Base-by-base conservation (phyloP, 1,284 basidiomycete species). In the Tremellales sp. region DNA sequence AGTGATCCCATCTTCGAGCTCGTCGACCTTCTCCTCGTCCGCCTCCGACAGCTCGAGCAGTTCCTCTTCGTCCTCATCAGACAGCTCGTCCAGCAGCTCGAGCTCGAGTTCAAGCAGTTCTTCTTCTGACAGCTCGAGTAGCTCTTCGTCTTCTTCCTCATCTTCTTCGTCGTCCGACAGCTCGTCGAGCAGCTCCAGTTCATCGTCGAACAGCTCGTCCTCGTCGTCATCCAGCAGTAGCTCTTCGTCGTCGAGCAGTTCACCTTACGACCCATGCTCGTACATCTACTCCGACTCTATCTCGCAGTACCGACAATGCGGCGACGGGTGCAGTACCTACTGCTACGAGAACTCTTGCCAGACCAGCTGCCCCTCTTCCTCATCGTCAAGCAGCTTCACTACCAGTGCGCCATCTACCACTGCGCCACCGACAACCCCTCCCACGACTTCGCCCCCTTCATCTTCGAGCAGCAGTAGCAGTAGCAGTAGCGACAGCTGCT, bases 81-180 rank as follows among this genome's bases (percentile, higher is more conserved):
- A 45, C n/a, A 40, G 24, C 15, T 13, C 33, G 36, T 42, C 40
- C 12, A 23, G 26, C 17, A 33, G 36, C 24, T 47, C 37, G 26
- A 21, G n/a, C 27, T 40, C 17, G 42, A 45, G 7, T 21, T 43
- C 35, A 33, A 26, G 52, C 26, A 25, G 8, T 23, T 35, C 21
- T 29, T 39, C 27, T 48, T 23, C 27, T 22, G n/a, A 35, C 47
- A 15, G 41, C 47, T 12, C 26, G 37, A 19, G 15, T 15, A 17
- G 5, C 33, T 36, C 33, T 5, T 7, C 37, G 12, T 54, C 49
- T 46, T 59, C 49, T 12, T 64, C 46, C 43, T 6, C 19, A 5
- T 36, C 33, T 60, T 59, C 39, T 52, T 44, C 21, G 63, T 46
- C 51, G n/a, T 22, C 35, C 49, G 31, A 48, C 19, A 43, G 48